phyloP scores from a whole-genome alignment of 805 yeast species.

The Wickerhamomyces subpelliculosus region DNA sequence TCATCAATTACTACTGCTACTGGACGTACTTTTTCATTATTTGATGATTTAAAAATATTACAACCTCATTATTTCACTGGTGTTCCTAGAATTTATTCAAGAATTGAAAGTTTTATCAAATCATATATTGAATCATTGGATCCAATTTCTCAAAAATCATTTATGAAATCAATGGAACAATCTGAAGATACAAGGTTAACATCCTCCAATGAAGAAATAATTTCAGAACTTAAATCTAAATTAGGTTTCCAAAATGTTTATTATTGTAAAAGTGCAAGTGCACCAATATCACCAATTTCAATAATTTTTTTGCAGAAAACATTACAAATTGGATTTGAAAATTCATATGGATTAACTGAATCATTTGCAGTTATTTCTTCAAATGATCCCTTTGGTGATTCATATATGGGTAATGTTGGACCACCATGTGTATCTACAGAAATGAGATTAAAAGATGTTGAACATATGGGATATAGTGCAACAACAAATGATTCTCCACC shows the following conservation, averaged over 20 bases:
- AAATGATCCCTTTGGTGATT: slow-evolving; percentile 28
- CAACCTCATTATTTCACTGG: slow-evolving; percentile 42
- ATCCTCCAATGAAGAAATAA: slow-evolving; percentile 4
- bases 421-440: slow-evolving; percentile 46
- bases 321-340: slow-evolving; percentile 35
- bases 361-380: slow-evolving; percentile 49
- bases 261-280: slow-evolving; percentile 42
- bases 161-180: slow-evolving; percentile 10
- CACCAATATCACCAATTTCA: slow-evolving; percentile 52
- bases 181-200: slow-evolving; percentile 3
- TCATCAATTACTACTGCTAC: slow-evolving; percentile 33
- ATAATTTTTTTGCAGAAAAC: slow-evolving; percentile 47
- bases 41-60: slow-evolving; percentile 41
- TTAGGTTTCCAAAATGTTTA: slow-evolving; percentile 33
- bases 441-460: slow-evolving; percentile 46
- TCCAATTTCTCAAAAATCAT: slow-evolving; percentile 9
- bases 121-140: slow-evolving; percentile 7
- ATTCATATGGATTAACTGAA: slow-evolving; percentile 62
- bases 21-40: too few relatives aligned
- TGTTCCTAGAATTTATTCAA: slow-evolving; percentile 53
- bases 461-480: slow-evolving; percentile 38
- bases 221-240: slow-evolving; percentile 34
- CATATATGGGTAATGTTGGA: slow-evolving; percentile 34
- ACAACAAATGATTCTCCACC: slow-evolving; percentile 32
- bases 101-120: slow-evolving; percentile 43